Base-by-base conservation (phyloP, 73 alveolate species). In the Paramecium tetraurelia region DNA sequence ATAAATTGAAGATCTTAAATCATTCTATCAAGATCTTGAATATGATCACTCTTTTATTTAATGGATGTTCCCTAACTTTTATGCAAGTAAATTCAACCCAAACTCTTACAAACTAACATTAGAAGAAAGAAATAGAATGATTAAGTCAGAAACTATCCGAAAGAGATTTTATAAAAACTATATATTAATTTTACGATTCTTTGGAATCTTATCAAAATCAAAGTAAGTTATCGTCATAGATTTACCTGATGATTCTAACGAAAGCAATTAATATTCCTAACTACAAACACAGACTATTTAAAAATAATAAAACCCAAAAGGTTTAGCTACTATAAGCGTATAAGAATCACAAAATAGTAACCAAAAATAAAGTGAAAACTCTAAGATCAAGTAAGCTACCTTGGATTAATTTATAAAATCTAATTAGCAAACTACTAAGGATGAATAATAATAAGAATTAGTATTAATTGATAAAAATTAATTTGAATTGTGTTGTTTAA, bases 41-140 rank as follows among this genome's bases (percentile, higher is more conserved):
- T 46, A 80, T 35, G 90, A 80, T 46, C 90, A 80, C 18, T 33
- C 90, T 22, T 80, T 41, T 48, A 46, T 80, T 31, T 35, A 80
- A 80, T 80, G 90, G 90, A 40, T 80, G 57, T 80, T 80, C n/a
- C 90, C 90, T 18, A 80, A 80, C 76, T 80, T 80, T 40, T 80
- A 31, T 46, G 29, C 46, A 43, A 80, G 90, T 46, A 20, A 5
- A 22, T 80, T 80, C 14, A 80, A 80, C 27, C 18, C 46, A 22
- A 46, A 80, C 18, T 80, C 76, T 12, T 80, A 43, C 24, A 80
- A 43, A 80, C 29, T 80, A 48, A 80, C 76, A 3, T 10, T 80
- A 31, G 76, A 80, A 24, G 90, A 80, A 80, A 41, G 70, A 48
- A 31, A 75, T 11, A 35, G 6, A 68, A 75, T 75, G 87, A 75